Conservation (phyloP, 106 monocot genomes). For the Ottelia alismoides region DNA sequence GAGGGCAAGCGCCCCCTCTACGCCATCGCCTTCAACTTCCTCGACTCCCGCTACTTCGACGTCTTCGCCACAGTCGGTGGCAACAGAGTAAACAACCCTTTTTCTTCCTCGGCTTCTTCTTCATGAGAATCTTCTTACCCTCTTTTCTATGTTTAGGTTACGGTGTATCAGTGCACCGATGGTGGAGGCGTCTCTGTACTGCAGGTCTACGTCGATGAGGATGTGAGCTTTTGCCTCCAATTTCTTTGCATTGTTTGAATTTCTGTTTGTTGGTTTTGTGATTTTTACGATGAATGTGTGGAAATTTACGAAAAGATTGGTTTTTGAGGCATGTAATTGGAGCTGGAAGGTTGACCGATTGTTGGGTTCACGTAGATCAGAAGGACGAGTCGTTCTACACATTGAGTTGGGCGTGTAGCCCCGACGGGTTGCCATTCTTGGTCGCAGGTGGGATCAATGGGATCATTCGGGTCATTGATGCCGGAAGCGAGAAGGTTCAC, state of each 20-base stretch:
- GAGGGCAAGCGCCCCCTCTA: conserved; percentile 96
- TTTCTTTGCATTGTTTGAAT: not conserved
- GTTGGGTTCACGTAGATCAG: too few relatives aligned
- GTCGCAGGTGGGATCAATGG: conserved; percentile 97
- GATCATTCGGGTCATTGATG: conserved; percentile 85
- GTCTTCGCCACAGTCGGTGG: conserved; percentile 97
- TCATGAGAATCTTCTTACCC: too few relatives aligned
- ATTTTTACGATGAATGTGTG: too few relatives aligned
- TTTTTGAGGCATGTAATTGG: too few relatives aligned
- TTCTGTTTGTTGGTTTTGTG: too few relatives aligned
- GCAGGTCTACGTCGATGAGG: conserved; percentile 91
- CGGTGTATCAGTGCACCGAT: conserved; percentile 79
- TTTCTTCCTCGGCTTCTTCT: too few relatives aligned
- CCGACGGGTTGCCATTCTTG: conserved; percentile 67
- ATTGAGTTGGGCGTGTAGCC: conserved; percentile 79
- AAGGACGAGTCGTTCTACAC: conserved; percentile 28
- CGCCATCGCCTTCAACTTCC: conserved; percentile 95
- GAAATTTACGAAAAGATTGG: too few relatives aligned
- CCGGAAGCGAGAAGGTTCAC: conserved; percentile 70
- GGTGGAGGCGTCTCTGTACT: conserved; percentile 63
- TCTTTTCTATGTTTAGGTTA: conserved; percentile 71
- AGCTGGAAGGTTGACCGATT: too few relatives aligned
- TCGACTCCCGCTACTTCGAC: conserved; percentile 83
- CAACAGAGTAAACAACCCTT: conserved; percentile 51
- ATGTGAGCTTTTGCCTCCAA: conserved; percentile 30